Evolutionary conservation across 208 protist species (phyloP).

Genomic region (Herpetomonas samuelpessoai): DNA sequence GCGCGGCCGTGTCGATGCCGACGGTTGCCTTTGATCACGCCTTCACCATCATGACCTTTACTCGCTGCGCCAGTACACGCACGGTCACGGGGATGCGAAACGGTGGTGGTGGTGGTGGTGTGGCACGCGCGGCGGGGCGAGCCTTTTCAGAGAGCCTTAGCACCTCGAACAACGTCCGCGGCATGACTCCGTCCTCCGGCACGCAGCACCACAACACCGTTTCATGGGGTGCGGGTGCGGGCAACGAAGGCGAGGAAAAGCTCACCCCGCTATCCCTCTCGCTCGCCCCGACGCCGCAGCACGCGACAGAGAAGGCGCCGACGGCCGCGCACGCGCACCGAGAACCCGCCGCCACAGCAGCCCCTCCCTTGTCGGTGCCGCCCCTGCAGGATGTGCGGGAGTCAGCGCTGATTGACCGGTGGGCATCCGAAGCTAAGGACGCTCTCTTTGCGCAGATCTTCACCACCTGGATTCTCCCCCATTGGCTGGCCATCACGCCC

Average conservation of each 20-base stretch:
- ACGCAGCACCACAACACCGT: no score
- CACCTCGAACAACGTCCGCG: no score
- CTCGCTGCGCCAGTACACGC: not conserved
- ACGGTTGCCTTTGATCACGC: not conserved
- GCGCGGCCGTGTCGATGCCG: not conserved
- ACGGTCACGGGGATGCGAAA: not conserved
- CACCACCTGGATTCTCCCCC: constrained; percentile 22
- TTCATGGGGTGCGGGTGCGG: no score
- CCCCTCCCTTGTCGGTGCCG: not conserved
- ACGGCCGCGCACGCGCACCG: no score
- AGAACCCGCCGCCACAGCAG: no score
- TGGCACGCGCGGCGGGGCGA: no score
- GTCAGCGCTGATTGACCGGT: constrained; percentile 24
- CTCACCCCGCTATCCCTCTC: not conserved
- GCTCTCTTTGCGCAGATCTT: constrained; percentile 18
- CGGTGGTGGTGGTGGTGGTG: no score
- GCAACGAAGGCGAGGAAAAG: constrained; percentile 3
- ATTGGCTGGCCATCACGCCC: constrained; percentile 10
- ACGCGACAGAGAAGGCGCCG: not conserved
- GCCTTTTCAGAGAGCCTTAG: no score
- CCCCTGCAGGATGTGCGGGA: constrained; percentile 11
- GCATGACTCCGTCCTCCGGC: no score
- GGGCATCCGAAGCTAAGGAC: constrained; percentile 21
- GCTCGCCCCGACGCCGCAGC: not conserved
- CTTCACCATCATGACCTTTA: not conserved